A percentile compares a stretch with the other conserved stretches of the same genome.
Evolutionary conservation across 768 basidiomycete species (phyloP).

Genomic region (Lactarius sp.): DNA sequence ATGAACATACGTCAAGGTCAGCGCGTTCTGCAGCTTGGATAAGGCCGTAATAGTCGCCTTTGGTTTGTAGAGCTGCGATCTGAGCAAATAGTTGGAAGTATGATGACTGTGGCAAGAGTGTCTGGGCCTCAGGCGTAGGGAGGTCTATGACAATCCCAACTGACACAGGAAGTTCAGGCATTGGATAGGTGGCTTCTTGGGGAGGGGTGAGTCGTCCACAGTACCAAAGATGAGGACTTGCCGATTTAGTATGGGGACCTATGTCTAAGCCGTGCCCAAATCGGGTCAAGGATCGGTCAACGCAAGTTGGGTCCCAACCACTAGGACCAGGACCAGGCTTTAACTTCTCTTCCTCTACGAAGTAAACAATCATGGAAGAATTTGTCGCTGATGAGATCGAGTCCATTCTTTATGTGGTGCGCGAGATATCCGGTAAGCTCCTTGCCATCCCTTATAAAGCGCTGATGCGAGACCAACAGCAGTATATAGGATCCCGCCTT

Average conservation of each 20-base stretch:
- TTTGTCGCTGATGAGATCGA: conserved; percentile 73
- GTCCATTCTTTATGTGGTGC: conserved; percentile 83
- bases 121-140: conserved; percentile 4
- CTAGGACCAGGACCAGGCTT: background rate
- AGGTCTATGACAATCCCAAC: conserved; percentile 12
- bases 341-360: background rate
- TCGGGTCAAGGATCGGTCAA: background rate
- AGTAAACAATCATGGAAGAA: conserved; percentile 41
- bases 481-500: conserved; percentile 91
- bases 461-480: conserved; percentile 23
- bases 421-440: conserved; percentile 76
- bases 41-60: conserved; percentile 41
- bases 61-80: conserved; percentile 38
- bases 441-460: conserved; percentile 18
- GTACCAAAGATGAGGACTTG: no score
- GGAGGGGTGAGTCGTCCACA: background rate
- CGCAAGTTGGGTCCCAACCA: no score
- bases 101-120: background rate
- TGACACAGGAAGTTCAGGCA: conserved; percentile 19
- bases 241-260: no score
- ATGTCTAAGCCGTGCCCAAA: background rate
- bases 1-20: conserved; percentile 48
- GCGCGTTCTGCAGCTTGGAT: conserved; percentile 45
- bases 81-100: conserved; percentile 9
- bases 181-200: conserved; percentile 33